These are phyloP conservation scores for Candida broadrunensis DNA, from an alignment of 805 yeast genomes.

Conservation along the genomic window DNA sequence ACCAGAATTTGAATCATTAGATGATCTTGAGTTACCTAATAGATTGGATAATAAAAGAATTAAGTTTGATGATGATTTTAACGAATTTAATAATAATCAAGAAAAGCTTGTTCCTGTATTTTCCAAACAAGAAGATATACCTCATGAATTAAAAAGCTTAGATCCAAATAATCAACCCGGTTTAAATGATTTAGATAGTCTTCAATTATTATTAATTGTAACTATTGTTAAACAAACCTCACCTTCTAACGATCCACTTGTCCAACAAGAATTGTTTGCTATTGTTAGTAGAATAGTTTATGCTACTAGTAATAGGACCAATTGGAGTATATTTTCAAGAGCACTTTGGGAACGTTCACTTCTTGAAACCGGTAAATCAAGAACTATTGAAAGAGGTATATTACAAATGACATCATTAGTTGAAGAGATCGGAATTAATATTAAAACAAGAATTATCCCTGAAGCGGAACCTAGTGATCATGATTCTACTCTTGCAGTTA, in stretches of 20 bases:
- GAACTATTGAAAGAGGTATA: conserved; percentile 91
- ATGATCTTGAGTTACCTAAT: conserved; percentile 38
- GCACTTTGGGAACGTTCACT: conserved; percentile 89
- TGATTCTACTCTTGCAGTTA: conserved; percentile 41
- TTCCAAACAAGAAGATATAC: conserved; percentile 59
- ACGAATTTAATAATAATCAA: conserved; percentile 15
- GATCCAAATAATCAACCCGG: conserved; percentile 85
- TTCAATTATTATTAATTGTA: conserved; percentile 71
- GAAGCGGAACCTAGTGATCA: conserved; percentile 26
- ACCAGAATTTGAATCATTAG: conserved; percentile 65
- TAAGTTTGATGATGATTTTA: conserved; percentile 34
- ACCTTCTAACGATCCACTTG: conserved; percentile 67
- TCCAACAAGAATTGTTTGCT: conserved; percentile 81
- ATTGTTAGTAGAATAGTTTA: conserved; percentile 68
- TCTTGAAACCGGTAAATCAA: conserved; percentile 73
- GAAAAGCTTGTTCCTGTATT: conserved; percentile 60
- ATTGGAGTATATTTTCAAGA: conserved; percentile 77
- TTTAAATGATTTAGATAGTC: conserved; percentile 63
- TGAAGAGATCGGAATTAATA: conserved; percentile 77
- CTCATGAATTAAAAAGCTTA: conserved; percentile 45
- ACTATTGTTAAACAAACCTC: conserved; percentile 63
- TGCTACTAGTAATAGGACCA: conserved; percentile 38
- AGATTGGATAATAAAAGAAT: conserved; percentile 35
- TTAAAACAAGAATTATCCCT: conserved; percentile 54
- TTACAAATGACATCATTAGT: conserved; percentile 89